Base-by-base conservation (phyloP, 2,329 filamentous ascomycete species). In the Pestalotiopsis sp. region DNA sequence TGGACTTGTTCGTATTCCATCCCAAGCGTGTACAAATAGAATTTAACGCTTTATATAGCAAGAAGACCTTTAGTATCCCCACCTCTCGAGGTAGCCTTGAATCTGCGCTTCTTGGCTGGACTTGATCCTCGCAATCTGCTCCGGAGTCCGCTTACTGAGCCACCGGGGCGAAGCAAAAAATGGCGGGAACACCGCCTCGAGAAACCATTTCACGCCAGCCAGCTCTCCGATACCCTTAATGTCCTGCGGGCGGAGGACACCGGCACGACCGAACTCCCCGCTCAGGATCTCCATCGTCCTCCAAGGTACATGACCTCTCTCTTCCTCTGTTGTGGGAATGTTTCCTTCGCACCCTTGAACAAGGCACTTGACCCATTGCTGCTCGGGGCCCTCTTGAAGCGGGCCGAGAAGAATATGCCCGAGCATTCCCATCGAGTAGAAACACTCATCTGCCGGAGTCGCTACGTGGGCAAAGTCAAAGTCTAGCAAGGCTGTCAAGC, bases 381-480 rank as follows among this genome's bases (percentile, higher is more conserved):
- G 10, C 26, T 22, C 22, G 1, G 17, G 22, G 4, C 56, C 56
- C 6, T 58, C 56, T 4, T 58, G 24, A 1, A 58, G 56, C 10
- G 56, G 56, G 2, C 56, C 56, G 6, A 58, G 56, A 22, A 58
- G 56, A 4, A 58, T 24, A 26, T 58, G 24, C 9, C 56, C 56
- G 1, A 58, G 56, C 1, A 58, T n/a, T 3, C 58, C 58, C 26
- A 60, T 38, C 3, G 61, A 65, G n/a, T 65, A 65, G 30, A 65
- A 57, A 14, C n/a, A 65, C 62, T 65, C 62, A n/a, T 65, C 62
- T 20, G 62, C 62, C 13, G 40, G 44, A 13, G 44, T 44, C 2
- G 62, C 62, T 3, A 65, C 30, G 20, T 65, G 62, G 2, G 35
- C 5, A 26, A 65, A 65, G 22, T 65, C 40, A 30, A 65, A 65